Conservation (phyloP, 2,329 filamentous ascomycete species). For the Fusarium longipes region DNA sequence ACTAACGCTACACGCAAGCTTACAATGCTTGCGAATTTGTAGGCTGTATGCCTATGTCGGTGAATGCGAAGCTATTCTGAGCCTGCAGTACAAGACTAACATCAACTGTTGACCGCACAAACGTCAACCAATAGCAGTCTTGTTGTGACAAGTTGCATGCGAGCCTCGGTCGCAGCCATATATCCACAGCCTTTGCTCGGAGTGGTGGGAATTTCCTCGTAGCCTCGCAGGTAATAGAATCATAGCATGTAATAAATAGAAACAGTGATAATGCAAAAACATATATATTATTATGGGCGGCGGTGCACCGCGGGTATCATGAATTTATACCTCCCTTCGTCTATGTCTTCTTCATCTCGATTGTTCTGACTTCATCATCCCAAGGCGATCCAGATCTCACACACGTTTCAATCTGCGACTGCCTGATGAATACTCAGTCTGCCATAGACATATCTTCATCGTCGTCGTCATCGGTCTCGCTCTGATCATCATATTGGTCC, state of each 20-base stretch:
- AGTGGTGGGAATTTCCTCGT: background rate
- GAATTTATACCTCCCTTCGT: constrained; percentile 15
- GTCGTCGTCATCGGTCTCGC: constrained; percentile 45
- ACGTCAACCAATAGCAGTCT: constrained; percentile 26
- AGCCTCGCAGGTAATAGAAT: background rate
- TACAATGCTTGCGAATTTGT: background rate
- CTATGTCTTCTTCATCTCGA: constrained; percentile 4
- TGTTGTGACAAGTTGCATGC: constrained; percentile 27
- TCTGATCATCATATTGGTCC: constrained; percentile 44
- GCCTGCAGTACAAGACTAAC: background rate
- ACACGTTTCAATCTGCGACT: background rate
- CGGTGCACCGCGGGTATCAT: constrained; percentile 43
- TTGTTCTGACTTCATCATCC: no score
- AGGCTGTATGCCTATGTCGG: background rate
- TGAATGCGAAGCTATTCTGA: background rate
- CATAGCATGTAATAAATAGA: background rate
- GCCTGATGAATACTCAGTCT: constrained; percentile 20
- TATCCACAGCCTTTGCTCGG: background rate
- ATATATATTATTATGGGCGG: constrained; percentile 24
- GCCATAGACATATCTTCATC: constrained; percentile 46
- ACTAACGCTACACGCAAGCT: background rate
- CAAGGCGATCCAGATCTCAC: no score
- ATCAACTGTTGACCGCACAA: background rate
- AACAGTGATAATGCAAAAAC: background rate
- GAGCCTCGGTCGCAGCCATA: background rate